Conservation (phyloP, 306 rosid genomes). For the Begonia fuchsioides region DNA sequence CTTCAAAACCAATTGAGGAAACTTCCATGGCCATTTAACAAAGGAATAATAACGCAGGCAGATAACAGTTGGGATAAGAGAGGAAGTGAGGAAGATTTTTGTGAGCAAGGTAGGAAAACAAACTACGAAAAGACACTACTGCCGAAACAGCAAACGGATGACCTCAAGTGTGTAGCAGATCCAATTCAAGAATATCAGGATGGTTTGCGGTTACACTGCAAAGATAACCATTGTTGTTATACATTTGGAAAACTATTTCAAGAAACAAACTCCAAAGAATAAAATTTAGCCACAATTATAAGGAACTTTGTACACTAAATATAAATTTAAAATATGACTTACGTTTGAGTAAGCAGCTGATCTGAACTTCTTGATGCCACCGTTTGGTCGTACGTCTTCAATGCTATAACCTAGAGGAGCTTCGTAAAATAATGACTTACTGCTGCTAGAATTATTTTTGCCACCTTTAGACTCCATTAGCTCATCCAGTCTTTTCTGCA, state of each 20-base stretch:
- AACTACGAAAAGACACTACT: slow-evolving; percentile 6
- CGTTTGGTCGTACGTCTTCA: slow-evolving; percentile 93
- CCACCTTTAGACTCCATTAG: slow-evolving; percentile 96
- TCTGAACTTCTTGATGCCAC: slow-evolving; percentile 96
- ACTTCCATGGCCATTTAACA: slow-evolving; percentile 37
- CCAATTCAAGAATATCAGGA: slow-evolving; percentile 37
- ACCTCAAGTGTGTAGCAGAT: neutral
- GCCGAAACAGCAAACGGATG: slow-evolving; percentile 1
- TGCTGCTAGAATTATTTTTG: slow-evolving; percentile 74
- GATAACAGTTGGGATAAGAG: neutral
- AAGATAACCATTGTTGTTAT: neutral
- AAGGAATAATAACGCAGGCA: slow-evolving; percentile 5
- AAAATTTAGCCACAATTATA: no score
- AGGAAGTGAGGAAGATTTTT: neutral
- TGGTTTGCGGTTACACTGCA: slow-evolving; percentile 93
- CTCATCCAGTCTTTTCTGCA: slow-evolving; percentile 42
- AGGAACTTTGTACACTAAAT: neutral
- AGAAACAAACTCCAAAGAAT: no score
- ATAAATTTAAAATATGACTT: slow-evolving; percentile 5
- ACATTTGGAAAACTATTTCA: neutral
- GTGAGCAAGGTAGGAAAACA: slow-evolving; percentile 2
- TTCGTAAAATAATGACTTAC: slow-evolving; percentile 61
- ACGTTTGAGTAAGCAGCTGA: slow-evolving; percentile 99
- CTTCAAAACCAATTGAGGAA: slow-evolving; percentile 94
- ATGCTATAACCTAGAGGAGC: slow-evolving; percentile 93